Evolutionary conservation across 805 yeast genomes (phyloP).

Genomic region (Yarrowia deformans): DNA sequence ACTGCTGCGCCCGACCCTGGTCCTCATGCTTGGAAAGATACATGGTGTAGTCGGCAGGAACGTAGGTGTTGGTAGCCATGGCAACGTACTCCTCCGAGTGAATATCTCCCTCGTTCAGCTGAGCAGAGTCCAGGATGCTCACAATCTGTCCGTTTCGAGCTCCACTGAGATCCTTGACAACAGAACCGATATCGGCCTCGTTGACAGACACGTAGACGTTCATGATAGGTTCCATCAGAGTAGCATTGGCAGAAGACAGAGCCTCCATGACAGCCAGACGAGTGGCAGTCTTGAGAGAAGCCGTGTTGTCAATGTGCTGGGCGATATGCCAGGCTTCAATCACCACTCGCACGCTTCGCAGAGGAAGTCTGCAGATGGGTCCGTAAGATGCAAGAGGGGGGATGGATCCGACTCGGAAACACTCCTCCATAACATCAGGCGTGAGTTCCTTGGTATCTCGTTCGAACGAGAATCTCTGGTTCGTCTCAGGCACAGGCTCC

Average conservation of each 20-base stretch:
- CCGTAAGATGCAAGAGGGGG: constrained; percentile 57
- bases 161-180: constrained; percentile 82
- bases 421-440: constrained; percentile 47
- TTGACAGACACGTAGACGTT: constrained; percentile 68
- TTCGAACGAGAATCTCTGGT: constrained; percentile 32
- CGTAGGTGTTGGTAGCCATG: constrained; percentile 64
- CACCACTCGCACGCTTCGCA: constrained; percentile 67
- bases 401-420: constrained; percentile 48
- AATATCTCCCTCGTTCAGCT: constrained; percentile 51
- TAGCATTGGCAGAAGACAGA: constrained; percentile 46
- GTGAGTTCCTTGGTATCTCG: constrained; percentile 22
- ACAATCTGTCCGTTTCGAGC: constrained; percentile 76
- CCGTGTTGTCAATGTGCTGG: constrained; percentile 54
- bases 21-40: constrained; percentile 48
- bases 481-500: constrained; percentile 38
- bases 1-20: constrained; percentile 43
- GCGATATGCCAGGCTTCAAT: constrained; percentile 64
- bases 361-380: constrained; percentile 55
- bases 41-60: constrained; percentile 72
- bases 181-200: constrained; percentile 79
- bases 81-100: constrained; percentile 41
- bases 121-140: constrained; percentile 71
- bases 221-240: constrained; percentile 88
- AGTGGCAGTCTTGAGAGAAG: constrained; percentile 56
- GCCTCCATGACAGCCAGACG: constrained; percentile 57